These are phyloP conservation scores for Tolypocladium tropicale DNA, from an alignment of 2,329 filamentous ascomycete genomes.

Conservation along the genomic window DNA sequence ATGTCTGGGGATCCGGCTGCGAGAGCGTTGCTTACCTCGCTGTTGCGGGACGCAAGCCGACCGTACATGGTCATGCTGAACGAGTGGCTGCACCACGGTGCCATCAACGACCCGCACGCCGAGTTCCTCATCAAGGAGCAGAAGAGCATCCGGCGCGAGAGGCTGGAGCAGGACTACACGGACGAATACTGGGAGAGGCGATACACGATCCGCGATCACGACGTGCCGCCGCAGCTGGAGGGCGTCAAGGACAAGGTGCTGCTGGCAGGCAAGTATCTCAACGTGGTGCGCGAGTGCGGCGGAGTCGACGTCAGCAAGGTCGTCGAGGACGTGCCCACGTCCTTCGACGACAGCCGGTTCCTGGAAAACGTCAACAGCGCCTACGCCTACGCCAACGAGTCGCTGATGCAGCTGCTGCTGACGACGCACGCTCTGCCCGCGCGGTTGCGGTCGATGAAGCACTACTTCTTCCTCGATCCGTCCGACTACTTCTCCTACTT, in stretches of 20 bases:
- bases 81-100: conserved; percentile 94
- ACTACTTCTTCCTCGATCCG: conserved; percentile 97
- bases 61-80: conserved; percentile 99
- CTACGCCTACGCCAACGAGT: conserved; percentile 92
- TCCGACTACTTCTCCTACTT: conserved; percentile 99
- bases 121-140: conserved; percentile 96
- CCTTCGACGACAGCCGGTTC: conserved; percentile 86
- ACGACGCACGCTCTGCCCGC: conserved; percentile 88
- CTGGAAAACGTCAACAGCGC: conserved; percentile 92
- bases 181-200: conserved; percentile 99
- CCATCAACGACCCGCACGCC: conserved; percentile 84
- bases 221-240: conserved; percentile 86
- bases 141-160: conserved; percentile 84
- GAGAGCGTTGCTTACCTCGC: conserved; percentile 65
- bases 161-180: conserved; percentile 90
- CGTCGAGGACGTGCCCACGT: conserved; percentile 77
- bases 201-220: conserved; percentile 86
- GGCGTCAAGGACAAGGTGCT: conserved; percentile 89
- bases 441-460: conserved; percentile 81
- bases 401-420: conserved; percentile 78
- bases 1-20: conserved; percentile 93
- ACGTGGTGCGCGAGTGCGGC: conserved; percentile 93
- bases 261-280: conserved; percentile 92
- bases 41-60: conserved; percentile 78
- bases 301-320: conserved; percentile 89